phyloP scores from a whole-genome alignment of 2,329 filamentous ascomycete genomes.

The Ophiocordyceps camponoti-rufipedis region DNA sequence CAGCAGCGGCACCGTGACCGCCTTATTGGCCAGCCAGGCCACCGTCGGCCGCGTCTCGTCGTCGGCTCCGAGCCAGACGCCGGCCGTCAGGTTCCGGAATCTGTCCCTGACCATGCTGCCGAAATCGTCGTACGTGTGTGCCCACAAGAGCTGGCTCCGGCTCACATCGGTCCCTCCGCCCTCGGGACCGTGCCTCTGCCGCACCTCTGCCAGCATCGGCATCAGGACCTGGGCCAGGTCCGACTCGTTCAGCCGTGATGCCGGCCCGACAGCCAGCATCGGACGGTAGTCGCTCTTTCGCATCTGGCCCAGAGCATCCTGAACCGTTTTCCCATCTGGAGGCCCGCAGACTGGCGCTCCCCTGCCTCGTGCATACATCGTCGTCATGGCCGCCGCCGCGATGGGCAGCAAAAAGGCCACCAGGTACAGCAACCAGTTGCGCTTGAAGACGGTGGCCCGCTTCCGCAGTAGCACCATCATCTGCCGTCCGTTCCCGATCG shows the following conservation, averaged over 20 bases:
- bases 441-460: slow-evolving; percentile 55
- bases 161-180: neutral
- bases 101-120: slow-evolving; percentile 42
- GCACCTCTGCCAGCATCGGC: slow-evolving; percentile 16
- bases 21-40: slow-evolving; percentile 49
- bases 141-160: slow-evolving; percentile 24
- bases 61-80: slow-evolving; percentile 52
- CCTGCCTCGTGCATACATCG: slow-evolving; percentile 50
- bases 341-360: slow-evolving; percentile 32
- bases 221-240: slow-evolving; percentile 16
- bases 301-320: slow-evolving; percentile 20
- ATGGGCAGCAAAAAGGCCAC: slow-evolving; percentile 64
- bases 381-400: slow-evolving; percentile 60
- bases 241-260: slow-evolving; percentile 16
- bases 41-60: slow-evolving; percentile 41
- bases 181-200: neutral
- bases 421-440: slow-evolving; percentile 60
- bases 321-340: slow-evolving; percentile 21
- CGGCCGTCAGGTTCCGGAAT: slow-evolving; percentile 53
- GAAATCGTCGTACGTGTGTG: slow-evolving; percentile 51
- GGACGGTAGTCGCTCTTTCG: slow-evolving; percentile 3
- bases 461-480: slow-evolving; percentile 60
- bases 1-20: slow-evolving; percentile 38
- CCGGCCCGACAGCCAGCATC: slow-evolving; percentile 15
- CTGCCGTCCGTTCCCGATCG: slow-evolving; percentile 53